Evolutionary conservation across 139 green algal genomes (phyloP).

Genomic region (Auxenochlorella pyrenoidosa): DNA sequence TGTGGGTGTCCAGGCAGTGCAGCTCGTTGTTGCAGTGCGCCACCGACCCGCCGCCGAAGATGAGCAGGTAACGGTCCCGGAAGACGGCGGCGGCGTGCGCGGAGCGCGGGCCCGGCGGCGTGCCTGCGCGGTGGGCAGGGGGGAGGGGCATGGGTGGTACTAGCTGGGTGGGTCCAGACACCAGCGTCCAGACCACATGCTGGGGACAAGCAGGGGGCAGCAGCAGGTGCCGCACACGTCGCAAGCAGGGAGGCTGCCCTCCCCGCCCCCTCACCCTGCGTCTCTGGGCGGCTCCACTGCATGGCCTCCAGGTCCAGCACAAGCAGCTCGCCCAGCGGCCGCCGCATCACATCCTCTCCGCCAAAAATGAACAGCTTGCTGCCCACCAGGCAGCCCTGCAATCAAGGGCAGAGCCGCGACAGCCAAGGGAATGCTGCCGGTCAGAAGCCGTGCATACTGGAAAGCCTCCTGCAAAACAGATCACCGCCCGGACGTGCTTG

Average conservation of each 20-base stretch:
- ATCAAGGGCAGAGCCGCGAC: neutral
- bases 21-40: conserved; percentile 91
- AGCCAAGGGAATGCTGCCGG: too few relatives aligned
- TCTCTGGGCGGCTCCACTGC: conserved; percentile 53
- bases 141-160: neutral
- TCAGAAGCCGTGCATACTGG: too few relatives aligned
- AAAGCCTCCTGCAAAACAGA: too few relatives aligned
- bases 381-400: conserved; percentile 71
- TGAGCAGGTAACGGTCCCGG: conserved; percentile 63
- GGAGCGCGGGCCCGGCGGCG: conserved; percentile 68
- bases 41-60: conserved; percentile 87
- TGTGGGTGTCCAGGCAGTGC: conserved; percentile 83
- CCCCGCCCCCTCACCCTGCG: neutral
- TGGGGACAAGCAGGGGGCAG: too few relatives aligned
- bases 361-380: conserved; percentile 83
- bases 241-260: too few relatives aligned
- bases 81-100: conserved; percentile 71
- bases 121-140: conserved; percentile 2
- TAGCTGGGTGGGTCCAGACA: too few relatives aligned
- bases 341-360: conserved; percentile 79
- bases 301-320: conserved; percentile 72
- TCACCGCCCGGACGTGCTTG: too few relatives aligned
- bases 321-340: conserved; percentile 72
- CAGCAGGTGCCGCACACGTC: too few relatives aligned
- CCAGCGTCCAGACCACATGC: too few relatives aligned